Conservation (phyloP, 202 grass and related monocot species). For the Setaria viridis region DNA sequence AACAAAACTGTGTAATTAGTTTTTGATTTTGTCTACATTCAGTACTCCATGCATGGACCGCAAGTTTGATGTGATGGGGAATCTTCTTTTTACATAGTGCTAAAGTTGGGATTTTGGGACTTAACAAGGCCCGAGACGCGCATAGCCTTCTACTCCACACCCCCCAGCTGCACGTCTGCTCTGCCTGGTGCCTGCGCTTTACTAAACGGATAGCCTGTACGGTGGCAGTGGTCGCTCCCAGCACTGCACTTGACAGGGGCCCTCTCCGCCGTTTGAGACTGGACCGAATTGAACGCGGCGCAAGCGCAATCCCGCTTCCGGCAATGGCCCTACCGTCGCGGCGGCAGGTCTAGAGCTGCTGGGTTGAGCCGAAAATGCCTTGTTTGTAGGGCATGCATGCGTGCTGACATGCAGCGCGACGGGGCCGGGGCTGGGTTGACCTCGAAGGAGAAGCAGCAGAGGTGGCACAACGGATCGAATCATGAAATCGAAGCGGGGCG, state of each 20-base stretch:
- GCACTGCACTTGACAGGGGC: neutral
- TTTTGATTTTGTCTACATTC: too few relatives aligned
- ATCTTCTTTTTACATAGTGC: too few relatives aligned
- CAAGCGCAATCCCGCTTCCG: neutral
- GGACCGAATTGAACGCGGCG: constrained; percentile 12
- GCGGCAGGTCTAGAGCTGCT: neutral
- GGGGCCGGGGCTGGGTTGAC: neutral
- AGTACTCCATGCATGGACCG: too few relatives aligned
- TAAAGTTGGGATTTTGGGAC: too few relatives aligned
- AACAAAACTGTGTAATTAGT: too few relatives aligned
- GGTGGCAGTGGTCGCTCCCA: neutral
- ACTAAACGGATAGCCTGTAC: neutral
- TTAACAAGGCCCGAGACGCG: too few relatives aligned
- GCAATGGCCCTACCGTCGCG: neutral
- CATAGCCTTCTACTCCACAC: too few relatives aligned
- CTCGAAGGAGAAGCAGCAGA: neutral
- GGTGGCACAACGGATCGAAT: neutral
- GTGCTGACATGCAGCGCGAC: neutral
- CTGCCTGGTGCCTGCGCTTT: neutral
- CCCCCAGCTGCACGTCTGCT: neutral
- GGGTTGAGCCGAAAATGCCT: neutral
- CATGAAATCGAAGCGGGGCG: constrained; percentile 5
- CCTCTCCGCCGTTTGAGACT: neutral
- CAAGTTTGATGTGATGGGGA: too few relatives aligned
- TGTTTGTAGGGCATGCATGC: neutral